Evolutionary conservation across 139 green algal species (phyloP), one percentile per base, ranked within the genome.

Genomic region (Chlamydomonas sp.): DNA sequence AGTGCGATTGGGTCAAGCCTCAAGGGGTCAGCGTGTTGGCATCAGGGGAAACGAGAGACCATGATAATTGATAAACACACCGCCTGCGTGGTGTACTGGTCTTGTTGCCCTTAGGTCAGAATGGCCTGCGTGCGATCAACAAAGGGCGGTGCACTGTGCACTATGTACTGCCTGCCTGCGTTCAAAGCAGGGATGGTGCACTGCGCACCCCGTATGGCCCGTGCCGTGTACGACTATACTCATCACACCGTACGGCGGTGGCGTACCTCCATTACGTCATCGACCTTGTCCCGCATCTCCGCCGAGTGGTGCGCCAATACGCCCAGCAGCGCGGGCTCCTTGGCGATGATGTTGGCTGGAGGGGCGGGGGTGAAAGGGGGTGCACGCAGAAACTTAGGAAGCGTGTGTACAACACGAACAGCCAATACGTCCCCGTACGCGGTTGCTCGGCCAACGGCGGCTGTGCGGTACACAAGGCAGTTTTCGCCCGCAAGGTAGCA

Each of bases 301-400:
- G 64, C 84, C 5, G 58, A 61, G 49, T n/a, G 12, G 75, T 69
- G 80, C 20, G 79, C 63, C 6, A 83, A 57, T 63, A 86, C 87
- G 0, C 49, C 86, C 62, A 93, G 75, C 60, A 93, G 14, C 2
- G 87, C 84, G 5, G 90, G 90, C 67, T 90, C 90, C 80, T 93
- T 93, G 76, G 90, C 87, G 14, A 93, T 87, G 16, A 93, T 62
- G 63, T 4, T 75, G 49, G 78, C 82, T 3, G 79, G 68, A 7
- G 68, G 68, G 68, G 14, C 14, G 4, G 68, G 68, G 68, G 68
- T 12, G 12, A 15, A 15, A 4, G 68, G 14, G 68, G 68, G 68
- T 12, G 64, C 12, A 12, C 12, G 64, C 12, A 12, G 10, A 10
- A 12, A 17, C 10, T 69, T 69, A 12, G 64, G 64, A 69, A 12